Evolutionary conservation across 306 rosid genomes (phyloP).

Genomic region (Glycine latifolia): DNA sequence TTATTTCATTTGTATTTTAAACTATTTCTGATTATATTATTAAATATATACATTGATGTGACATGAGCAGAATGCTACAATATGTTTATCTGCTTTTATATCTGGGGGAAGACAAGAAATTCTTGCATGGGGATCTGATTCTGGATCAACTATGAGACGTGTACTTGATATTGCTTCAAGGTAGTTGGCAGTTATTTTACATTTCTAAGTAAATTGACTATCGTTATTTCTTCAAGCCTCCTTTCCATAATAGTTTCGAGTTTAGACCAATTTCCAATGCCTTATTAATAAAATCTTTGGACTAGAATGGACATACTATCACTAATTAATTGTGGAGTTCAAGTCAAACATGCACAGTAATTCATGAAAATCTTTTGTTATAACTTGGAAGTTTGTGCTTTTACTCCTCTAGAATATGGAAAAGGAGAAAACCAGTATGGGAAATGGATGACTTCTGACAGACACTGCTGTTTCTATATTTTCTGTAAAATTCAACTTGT

Average conservation of each 20-base stretch:
- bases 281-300: constrained; percentile 13
- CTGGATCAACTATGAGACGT: constrained; percentile 77
- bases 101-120: constrained; percentile 78
- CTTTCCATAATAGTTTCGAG: constrained; percentile 8
- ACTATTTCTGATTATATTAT: constrained; percentile 36
- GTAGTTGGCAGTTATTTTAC: constrained; percentile 50
- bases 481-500: constrained; percentile 14
- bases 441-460: constrained; percentile 15
- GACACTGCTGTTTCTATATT: constrained; percentile 16
- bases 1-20: constrained; percentile 31
- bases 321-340: constrained; percentile 4
- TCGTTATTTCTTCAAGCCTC: constrained; percentile 24
- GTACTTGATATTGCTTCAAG: constrained; percentile 90
- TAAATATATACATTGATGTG: constrained; percentile 44
- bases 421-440: constrained; percentile 28
- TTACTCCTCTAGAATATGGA: constrained; percentile 31
- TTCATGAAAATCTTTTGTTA: background rate
- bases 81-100: constrained; percentile 87
- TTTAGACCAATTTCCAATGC: background rate
- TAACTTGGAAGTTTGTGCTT: constrained; percentile 27
- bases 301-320: background rate
- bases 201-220: constrained; percentile 17
- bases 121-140: constrained; percentile 81
- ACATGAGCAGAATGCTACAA: constrained; percentile 85
- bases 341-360: constrained; percentile 4